Evolutionary conservation across 164 flowering plant species (phyloP).

Genomic region (Buxus sempervirens): DNA sequence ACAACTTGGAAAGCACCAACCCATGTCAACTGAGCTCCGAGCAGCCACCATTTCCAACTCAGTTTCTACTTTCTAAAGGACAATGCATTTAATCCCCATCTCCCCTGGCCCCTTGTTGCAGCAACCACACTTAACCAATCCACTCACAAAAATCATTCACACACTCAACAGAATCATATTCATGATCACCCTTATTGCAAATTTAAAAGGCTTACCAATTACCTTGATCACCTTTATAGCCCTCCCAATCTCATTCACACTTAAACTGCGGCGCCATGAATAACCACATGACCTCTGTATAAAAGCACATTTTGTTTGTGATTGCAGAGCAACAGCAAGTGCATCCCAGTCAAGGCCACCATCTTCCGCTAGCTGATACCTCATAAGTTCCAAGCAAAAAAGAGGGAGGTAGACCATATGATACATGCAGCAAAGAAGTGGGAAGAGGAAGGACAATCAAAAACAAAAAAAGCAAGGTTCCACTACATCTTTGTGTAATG

Average conservation of each 20-base stretch:
- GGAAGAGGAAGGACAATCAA: neutral
- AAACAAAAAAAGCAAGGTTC: neutral
- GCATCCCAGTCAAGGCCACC: slow-evolving; percentile 79
- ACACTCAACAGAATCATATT: too few species aligned
- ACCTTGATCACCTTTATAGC: slow-evolving; percentile 78
- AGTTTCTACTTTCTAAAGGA: too few species aligned
- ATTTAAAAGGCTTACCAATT: neutral
- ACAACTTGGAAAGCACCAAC: too few species aligned
- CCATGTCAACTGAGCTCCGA: too few species aligned
- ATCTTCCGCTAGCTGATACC: slow-evolving; percentile 68
- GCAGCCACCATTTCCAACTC: too few species aligned
- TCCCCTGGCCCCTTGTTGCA: too few species aligned
- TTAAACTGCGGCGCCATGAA: slow-evolving; percentile 82
- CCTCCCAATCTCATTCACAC: slow-evolving; percentile 66
- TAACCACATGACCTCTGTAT: slow-evolving; percentile 93
- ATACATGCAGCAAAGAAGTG: neutral
- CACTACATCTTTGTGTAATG: neutral
- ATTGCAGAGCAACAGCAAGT: slow-evolving; percentile 47
- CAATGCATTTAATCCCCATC: too few species aligned
- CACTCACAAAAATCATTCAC: too few species aligned
- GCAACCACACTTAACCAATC: too few species aligned
- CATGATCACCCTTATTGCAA: too few species aligned
- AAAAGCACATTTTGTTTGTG: slow-evolving; percentile 80
- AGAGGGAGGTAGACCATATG: neutral
- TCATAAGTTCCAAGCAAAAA: slow-evolving; percentile 1